Conservation (phyloP, 176 grass and related monocot genomes). For the Echinochloa phyllopogon region DNA sequence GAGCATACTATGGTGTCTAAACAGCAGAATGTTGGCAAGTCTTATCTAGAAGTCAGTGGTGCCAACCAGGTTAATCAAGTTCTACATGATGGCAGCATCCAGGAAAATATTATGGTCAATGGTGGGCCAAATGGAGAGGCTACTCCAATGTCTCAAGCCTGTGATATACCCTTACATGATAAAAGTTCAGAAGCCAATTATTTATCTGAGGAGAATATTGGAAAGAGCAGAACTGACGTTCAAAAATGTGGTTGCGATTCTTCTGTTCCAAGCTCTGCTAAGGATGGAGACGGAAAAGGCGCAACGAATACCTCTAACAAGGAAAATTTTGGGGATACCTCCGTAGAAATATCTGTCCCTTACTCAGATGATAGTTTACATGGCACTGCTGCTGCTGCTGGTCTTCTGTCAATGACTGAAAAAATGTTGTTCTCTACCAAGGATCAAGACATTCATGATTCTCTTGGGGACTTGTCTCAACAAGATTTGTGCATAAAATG, state of each 20-base stretch:
- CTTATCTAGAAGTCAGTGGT: slow-evolving; percentile 13
- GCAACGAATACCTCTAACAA: slow-evolving; percentile 19
- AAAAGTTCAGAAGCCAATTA: slow-evolving; percentile 32
- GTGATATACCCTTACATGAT: slow-evolving; percentile 32
- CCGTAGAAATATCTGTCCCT: slow-evolving; percentile 30
- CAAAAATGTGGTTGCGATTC: neutral
- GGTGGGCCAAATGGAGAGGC: neutral
- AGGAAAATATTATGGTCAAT: slow-evolving; percentile 28
- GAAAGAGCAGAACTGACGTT: slow-evolving; percentile 8
- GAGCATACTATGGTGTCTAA: slow-evolving; percentile 8
- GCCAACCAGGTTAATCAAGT: slow-evolving; percentile 26
- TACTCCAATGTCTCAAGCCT: slow-evolving; percentile 22
- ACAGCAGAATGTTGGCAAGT: neutral
- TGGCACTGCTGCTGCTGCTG: slow-evolving; percentile 31
- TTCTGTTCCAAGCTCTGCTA: slow-evolving; percentile 22
- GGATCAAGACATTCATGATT: slow-evolving; percentile 34
- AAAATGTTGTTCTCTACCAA: neutral
- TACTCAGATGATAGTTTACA: slow-evolving; percentile 28
- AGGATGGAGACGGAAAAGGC: neutral
- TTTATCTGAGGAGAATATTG: slow-evolving; percentile 30
- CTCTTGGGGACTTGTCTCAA: slow-evolving; percentile 14
- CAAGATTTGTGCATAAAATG: slow-evolving; percentile 63
- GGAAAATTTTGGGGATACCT: slow-evolving; percentile 2
- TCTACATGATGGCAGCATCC: slow-evolving; percentile 22
- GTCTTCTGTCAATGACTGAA: neutral